These are phyloP conservation scores for Syzygium aqueum DNA, from an alignment of 345 rosid genomes.

Conservation along the genomic window DNA sequence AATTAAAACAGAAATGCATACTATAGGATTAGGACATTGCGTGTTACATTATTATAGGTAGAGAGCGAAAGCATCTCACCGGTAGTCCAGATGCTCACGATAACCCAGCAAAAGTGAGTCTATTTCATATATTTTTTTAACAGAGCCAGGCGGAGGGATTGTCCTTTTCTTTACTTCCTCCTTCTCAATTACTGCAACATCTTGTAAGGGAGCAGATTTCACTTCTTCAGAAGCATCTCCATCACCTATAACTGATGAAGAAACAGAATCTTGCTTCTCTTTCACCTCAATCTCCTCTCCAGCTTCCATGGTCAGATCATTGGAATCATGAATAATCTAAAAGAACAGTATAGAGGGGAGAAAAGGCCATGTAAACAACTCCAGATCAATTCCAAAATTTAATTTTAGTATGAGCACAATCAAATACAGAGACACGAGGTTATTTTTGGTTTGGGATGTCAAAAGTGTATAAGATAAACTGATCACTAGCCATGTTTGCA, in stretches of 20 bases:
- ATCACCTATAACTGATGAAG: slow-evolving; percentile 15
- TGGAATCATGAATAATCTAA: slow-evolving; percentile 29
- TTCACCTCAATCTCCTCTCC: slow-evolving; percentile 24
- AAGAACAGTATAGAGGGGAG: neutral
- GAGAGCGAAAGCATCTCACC: slow-evolving; percentile 31
- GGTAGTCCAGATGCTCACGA: slow-evolving; percentile 71
- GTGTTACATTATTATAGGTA: neutral
- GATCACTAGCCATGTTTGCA: neutral
- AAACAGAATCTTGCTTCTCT: slow-evolving; percentile 18
- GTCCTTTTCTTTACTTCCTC: slow-evolving; percentile 24
- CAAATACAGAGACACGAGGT: neutral
- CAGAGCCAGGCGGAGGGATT: slow-evolving; percentile 70
- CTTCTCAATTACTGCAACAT: slow-evolving; percentile 15
- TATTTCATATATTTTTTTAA: slow-evolving; percentile 74
- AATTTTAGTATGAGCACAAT: neutral
- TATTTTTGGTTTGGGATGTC: neutral
- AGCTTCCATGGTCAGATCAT: slow-evolving; percentile 32
- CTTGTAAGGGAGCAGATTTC: slow-evolving; percentile 13
- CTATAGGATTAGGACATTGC: neutral
- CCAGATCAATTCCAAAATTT: neutral
- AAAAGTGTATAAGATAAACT: neutral
- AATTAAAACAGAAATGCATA: neutral
- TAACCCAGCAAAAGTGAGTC: slow-evolving; percentile 58
- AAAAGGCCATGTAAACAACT: neutral
- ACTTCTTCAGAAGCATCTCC: slow-evolving; percentile 6